Base-by-base conservation (phyloP, 2,329 filamentous ascomycete genomes). In the Akanthomyces uredinophilus region DNA sequence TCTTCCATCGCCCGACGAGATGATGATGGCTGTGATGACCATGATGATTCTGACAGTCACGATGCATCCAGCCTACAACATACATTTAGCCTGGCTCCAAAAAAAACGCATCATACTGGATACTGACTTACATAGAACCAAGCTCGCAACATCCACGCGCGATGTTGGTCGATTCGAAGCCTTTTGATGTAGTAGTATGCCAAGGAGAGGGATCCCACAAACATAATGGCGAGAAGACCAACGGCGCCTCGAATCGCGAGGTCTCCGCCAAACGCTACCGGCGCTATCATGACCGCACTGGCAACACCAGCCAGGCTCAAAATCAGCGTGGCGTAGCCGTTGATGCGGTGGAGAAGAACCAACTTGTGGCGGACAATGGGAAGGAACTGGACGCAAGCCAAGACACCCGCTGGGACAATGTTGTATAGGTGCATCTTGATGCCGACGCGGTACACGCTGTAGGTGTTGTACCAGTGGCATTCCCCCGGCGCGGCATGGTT, bases 81-180 rank as follows among this genome's bases (percentile, higher is more conserved):
- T 29, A 7, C 3, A 1, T 10, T 54, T 43, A 43, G 37, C 14
- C 47, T 29, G 4, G 27, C 4, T 6, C 6, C 27, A 6, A 29
- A 29, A 29, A 29, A 29, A 29, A 29, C 27, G 27, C 27, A 29
- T 6, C 6, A 29, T 29, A 29, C 27, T 29, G 6, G 27, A 29
- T 29, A 29, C 27, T 6, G 27, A 29, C 54, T 18, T 57, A 78
- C 73, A 63, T 79, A 80, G 54, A 79, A 73, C 79, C 79, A 80
- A 4, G 80, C 75, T 13, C 84, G 70, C 22, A 87, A 68, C 83
- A 87, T 87, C 84, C 83, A 87, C 3, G 81, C 81, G 0, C 84
- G 77, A 63, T 87, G 84, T 67, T 86, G 79, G 37, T 86, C 83
- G 55, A 88, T 83, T 67, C 87, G 83, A 5, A 86, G 69, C 4